Conservation (phyloP, 805 yeast genomes). For the Metschnikowia gruessii region DNA sequence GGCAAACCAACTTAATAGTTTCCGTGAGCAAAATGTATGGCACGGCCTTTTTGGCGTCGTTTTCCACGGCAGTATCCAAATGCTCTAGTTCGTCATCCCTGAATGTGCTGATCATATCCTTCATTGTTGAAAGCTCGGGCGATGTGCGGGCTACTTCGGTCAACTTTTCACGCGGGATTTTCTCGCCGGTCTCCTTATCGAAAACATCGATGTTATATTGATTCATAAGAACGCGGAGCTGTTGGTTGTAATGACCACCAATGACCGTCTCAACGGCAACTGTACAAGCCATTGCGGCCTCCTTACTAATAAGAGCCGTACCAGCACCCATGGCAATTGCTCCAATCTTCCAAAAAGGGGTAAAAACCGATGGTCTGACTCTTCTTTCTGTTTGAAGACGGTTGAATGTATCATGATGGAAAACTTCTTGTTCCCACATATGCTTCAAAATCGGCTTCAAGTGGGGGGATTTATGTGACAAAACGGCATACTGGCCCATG, state of each 20-base stretch:
- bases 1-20: conserved; percentile 76
- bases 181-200: conserved; percentile 35
- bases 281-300: conserved; percentile 99
- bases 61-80: conserved; percentile 85
- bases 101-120: conserved; percentile 63
- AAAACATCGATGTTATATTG: conserved; percentile 51
- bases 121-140: conserved; percentile 57
- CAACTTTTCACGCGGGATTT: conserved; percentile 23
- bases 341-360: conserved; percentile 92
- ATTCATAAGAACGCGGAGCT: conserved; percentile 70
- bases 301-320: conserved; percentile 84
- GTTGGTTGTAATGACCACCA: conserved; percentile 93
- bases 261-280: conserved; percentile 98
- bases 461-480: conserved; percentile 67
- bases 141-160: conserved; percentile 34
- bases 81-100: conserved; percentile 96
- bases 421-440: conserved; percentile 98
- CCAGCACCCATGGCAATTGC: conserved; percentile 83
- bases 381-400: conserved; percentile 68
- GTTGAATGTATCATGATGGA: conserved; percentile 85
- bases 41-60: conserved; percentile 90
- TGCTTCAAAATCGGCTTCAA: conserved; percentile 79
- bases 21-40: conserved; percentile 91
- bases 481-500: conserved; percentile 80
- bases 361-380: conserved; percentile 86